These are phyloP conservation scores for Hymenoscyphus fraxineus DNA, from an alignment of 2,329 filamentous ascomycete species.

Conservation along the genomic window DNA sequence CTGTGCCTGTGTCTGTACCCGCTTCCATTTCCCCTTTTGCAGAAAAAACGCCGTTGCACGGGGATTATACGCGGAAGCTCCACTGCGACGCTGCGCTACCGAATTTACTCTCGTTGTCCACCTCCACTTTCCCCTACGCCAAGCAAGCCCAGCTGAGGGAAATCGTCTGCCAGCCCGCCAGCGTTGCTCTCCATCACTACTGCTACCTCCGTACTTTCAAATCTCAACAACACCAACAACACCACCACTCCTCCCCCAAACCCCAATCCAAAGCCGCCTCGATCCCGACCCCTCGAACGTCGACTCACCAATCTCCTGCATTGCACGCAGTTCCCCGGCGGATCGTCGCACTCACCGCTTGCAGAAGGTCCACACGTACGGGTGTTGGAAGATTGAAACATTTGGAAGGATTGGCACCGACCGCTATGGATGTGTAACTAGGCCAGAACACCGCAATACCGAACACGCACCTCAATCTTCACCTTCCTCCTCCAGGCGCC, in stretches of 20 bases:
- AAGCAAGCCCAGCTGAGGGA: neutral
- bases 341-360: neutral
- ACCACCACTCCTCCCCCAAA: neutral
- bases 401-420: neutral
- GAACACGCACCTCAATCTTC: neutral
- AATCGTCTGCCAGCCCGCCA: neutral
- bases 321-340: neutral
- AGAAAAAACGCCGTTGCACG: neutral
- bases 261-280: neutral
- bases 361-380: neutral
- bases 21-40: neutral
- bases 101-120: neutral
- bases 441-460: neutral
- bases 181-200: neutral
- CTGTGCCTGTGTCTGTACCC: neutral
- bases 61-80: neutral
- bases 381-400: constrained; percentile 1
- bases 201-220: neutral
- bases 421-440: neutral
- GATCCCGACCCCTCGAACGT: neutral
- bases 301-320: neutral
- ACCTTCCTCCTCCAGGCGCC: neutral
- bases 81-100: neutral
- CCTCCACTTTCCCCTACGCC: neutral
- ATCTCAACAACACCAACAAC: neutral